These are phyloP conservation scores for Leptographium flavum DNA, from an alignment of 2,329 filamentous ascomycete species.

Conservation along the genomic window DNA sequence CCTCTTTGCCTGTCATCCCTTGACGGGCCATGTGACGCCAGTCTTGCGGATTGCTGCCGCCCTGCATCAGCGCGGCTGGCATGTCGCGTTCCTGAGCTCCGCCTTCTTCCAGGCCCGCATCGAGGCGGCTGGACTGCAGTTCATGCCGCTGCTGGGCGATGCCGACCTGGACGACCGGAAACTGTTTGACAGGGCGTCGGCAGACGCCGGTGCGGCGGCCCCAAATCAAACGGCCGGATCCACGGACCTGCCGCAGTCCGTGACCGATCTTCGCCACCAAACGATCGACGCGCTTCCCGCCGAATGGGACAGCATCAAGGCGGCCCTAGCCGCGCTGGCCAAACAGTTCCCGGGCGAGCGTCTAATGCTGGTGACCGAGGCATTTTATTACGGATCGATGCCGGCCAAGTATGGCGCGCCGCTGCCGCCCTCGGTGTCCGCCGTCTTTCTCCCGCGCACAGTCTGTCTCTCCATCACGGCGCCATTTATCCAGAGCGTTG, in stretches of 20 bases:
- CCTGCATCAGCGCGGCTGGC: conserved; percentile 18
- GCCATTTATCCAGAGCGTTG: conserved; percentile 20
- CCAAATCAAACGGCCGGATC: too few species aligned
- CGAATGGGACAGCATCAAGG: conserved; percentile 19
- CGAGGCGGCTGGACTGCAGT: conserved; percentile 17
- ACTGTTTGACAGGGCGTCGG: conserved; percentile 6
- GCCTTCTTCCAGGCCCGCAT: conserved; percentile 21
- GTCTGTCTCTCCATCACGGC: conserved; percentile 23
- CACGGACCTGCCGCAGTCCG: conserved; percentile 12
- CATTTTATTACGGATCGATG: conserved; percentile 22
- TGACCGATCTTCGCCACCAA: conserved; percentile 19
- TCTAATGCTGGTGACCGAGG: conserved; percentile 20
- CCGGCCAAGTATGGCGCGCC: conserved; percentile 19
- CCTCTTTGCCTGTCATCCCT: conserved; percentile 20
- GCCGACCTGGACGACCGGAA: conserved; percentile 21
- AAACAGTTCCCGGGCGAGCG: conserved; percentile 8
- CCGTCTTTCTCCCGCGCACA: conserved; percentile 12
- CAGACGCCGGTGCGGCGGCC: not conserved
- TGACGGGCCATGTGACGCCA: conserved; percentile 23
- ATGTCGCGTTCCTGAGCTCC: conserved; percentile 21
- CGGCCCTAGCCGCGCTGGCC: conserved; percentile 14
- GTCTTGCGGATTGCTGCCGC: conserved; percentile 19
- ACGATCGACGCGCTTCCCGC: conserved; percentile 19
- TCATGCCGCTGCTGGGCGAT: conserved; percentile 17
- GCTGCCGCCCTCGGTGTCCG: conserved; percentile 11